Percentiles rank a stretch among this genome's conserved stretches.
Evolutionary conservation across 2,329 filamentous ascomycete genomes (phyloP).

Genomic region (Phialophora macrospora): DNA sequence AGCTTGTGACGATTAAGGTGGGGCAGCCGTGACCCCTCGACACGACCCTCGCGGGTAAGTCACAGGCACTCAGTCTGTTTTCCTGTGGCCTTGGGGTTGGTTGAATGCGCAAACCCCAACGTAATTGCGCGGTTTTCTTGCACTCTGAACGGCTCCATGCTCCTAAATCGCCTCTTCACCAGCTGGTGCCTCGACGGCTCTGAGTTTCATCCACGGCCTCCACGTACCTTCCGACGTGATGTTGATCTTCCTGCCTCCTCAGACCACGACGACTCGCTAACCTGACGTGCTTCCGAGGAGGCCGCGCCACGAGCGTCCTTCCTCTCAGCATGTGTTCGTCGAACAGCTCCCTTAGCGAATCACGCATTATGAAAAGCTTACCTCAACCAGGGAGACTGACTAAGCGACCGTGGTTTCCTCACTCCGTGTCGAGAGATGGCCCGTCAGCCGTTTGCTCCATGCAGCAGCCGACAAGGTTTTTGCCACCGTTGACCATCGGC

Average conservation of each 20-base stretch:
- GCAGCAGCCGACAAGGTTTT: slow-evolving; percentile 4
- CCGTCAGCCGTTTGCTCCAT: slow-evolving; percentile 15
- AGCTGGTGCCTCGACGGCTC: neutral
- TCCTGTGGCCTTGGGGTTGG: neutral
- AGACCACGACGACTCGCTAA: neutral
- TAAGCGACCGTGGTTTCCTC: neutral
- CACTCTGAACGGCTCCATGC: neutral
- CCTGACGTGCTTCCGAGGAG: slow-evolving; percentile 2
- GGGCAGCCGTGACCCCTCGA: neutral
- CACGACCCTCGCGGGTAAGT: neutral
- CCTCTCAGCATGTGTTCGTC: slow-evolving; percentile 4
- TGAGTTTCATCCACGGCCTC: neutral
- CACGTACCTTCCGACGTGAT: neutral
- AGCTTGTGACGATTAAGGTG: slow-evolving; percentile 1
- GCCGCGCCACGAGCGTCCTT: neutral
- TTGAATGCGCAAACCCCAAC: neutral
- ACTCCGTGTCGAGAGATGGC: neutral
- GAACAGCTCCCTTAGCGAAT: slow-evolving; percentile 1
- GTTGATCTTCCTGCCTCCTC: neutral
- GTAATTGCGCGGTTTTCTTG: slow-evolving; percentile 1
- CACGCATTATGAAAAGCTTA: slow-evolving; percentile 10
- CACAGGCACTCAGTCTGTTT: neutral
- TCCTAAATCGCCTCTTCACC: neutral
- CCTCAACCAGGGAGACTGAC: slow-evolving; percentile 1
- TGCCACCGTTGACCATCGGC: neutral